phyloP scores from a whole-genome alignment of 1,284 basidiomycete genomes.

The Ustilago tritici region DNA sequence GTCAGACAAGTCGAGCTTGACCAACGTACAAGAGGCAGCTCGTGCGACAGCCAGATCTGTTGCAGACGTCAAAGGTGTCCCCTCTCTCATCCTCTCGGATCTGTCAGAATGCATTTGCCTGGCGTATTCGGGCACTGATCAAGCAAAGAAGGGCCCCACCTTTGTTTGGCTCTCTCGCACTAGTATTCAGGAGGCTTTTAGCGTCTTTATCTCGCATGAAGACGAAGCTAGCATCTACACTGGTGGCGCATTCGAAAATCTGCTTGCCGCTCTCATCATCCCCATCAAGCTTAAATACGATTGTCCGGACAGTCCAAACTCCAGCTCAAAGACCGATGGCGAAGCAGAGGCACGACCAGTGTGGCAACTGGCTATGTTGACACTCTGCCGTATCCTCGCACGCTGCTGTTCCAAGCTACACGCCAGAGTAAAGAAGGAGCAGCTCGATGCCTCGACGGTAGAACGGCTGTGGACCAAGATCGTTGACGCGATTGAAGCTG shows the following conservation, averaged over 20 bases:
- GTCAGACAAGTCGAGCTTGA: conserved; percentile 84
- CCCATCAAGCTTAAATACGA: conserved; percentile 95
- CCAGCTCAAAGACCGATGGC: conserved; percentile 71
- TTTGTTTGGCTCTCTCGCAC: conserved; percentile 89
- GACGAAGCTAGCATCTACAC: conserved; percentile 77
- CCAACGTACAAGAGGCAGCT: conserved; percentile 81
- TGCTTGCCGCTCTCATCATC: conserved; percentile 76
- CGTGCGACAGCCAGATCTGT: conserved; percentile 79
- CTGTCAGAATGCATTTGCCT: conserved; percentile 86
- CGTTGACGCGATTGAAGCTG: conserved; percentile 84
- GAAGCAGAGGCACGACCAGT: conserved; percentile 38
- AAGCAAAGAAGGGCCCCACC: conserved; percentile 75
- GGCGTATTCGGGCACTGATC: conserved; percentile 74
- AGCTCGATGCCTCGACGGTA: conserved; percentile 75
- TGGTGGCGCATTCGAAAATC: conserved; percentile 83
- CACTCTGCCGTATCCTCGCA: conserved; percentile 41
- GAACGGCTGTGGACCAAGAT: conserved; percentile 87
- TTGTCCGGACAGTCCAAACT: conserved; percentile 75
- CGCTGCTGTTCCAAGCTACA: conserved; percentile 41
- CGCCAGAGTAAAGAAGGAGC: conserved; percentile 52
- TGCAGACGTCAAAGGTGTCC: conserved; percentile 74
- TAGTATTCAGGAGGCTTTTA: conserved; percentile 83
- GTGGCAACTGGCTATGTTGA: conserved; percentile 55
- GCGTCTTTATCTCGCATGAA: conserved; percentile 72
- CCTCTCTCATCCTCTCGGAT: conserved; percentile 82